A percentile compares a stretch with the other conserved stretches of the same genome.
phyloP scores from a whole-genome alignment of 2,329 filamentous ascomycete species.

The Pseudogymnoascus sp. region DNA sequence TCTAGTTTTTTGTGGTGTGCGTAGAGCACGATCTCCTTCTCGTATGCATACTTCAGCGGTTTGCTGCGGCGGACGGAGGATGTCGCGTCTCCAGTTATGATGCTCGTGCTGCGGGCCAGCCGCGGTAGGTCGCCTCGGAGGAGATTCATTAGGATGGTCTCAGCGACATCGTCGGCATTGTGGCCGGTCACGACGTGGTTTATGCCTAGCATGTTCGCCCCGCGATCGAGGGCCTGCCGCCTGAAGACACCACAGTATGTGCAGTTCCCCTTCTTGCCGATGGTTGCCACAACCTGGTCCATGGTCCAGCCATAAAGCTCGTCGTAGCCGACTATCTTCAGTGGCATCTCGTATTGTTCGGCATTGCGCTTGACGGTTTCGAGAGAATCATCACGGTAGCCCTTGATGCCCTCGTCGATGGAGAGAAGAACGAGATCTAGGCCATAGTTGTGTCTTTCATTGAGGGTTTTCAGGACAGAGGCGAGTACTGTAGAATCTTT shows the following conservation, averaged over 20 bases:
- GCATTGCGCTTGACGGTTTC: conserved; percentile 96
- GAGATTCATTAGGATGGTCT: conserved; percentile 97
- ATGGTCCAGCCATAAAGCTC: conserved; percentile 98
- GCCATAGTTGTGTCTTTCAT: conserved; percentile 80
- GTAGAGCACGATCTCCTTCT: conserved; percentile 98
- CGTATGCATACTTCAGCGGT: conserved; percentile 94
- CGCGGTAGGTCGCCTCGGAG: conserved; percentile 83
- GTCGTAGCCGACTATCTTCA: conserved; percentile 87
- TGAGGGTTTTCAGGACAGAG: conserved; percentile 87
- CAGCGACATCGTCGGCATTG: conserved; percentile 94
- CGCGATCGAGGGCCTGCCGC: conserved; percentile 85
- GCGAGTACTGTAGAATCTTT: conserved; percentile 97
- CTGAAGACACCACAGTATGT: conserved; percentile 97
- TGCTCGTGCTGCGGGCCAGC: conserved; percentile 79
- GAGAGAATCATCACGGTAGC: conserved; percentile 90
- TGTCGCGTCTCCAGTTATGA: conserved; percentile 68
- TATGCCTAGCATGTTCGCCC: conserved; percentile 78
- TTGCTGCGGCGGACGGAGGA: conserved; percentile 93
- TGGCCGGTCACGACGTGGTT: conserved; percentile 94
- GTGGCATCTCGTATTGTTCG: conserved; percentile 77
- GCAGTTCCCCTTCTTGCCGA: conserved; percentile 97
- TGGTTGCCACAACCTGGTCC: conserved; percentile 94
- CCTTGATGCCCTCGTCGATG: conserved; percentile 95
- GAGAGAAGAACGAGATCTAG: conserved; percentile 79
- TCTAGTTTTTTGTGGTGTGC: conserved; percentile 94